Conservation (phyloP, 2,329 filamentous ascomycete genomes). For the Ascochyta fabae region DNA sequence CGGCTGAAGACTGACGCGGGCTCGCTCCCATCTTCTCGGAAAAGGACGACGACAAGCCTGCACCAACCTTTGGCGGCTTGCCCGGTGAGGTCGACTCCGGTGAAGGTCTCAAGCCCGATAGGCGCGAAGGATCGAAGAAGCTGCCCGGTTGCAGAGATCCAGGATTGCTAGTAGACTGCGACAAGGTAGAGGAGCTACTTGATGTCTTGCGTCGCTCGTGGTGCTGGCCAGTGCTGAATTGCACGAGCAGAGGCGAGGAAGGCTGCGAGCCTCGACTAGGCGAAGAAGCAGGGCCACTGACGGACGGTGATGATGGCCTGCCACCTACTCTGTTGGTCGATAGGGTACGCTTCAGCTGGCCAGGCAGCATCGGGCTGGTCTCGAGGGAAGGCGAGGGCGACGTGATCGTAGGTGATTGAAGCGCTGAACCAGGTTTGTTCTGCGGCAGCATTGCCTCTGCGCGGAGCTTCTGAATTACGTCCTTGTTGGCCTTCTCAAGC, state of each 20-base stretch:
- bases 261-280: conserved; percentile 84
- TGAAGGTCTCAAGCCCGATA: conserved; percentile 57
- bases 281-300: conserved; percentile 82
- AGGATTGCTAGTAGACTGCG: conserved; percentile 71
- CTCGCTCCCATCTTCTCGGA: conserved; percentile 46
- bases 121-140: conserved; percentile 74
- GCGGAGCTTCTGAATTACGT: conserved; percentile 94
- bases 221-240: conserved; percentile 86
- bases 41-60: conserved; percentile 55
- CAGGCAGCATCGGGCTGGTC: conserved; percentile 81
- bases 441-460: conserved; percentile 84
- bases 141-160: conserved; percentile 71
- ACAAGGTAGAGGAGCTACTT: conserved; percentile 82
- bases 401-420: conserved; percentile 50
- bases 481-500: conserved; percentile 97
- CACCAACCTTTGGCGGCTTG: conserved; percentile 53
- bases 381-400: conserved; percentile 75
- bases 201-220: conserved; percentile 90
- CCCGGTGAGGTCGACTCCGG: conserved; percentile 63
- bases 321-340: conserved; percentile 77
- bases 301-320: conserved; percentile 84
- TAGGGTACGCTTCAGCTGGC: conserved; percentile 79
- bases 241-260: conserved; percentile 91
- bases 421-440: conserved; percentile 55
- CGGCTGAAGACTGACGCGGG: conserved; percentile 42